These are phyloP conservation scores for Auricularia heimuer DNA, from an alignment of 768 basidiomycete species.

Conservation along the genomic window DNA sequence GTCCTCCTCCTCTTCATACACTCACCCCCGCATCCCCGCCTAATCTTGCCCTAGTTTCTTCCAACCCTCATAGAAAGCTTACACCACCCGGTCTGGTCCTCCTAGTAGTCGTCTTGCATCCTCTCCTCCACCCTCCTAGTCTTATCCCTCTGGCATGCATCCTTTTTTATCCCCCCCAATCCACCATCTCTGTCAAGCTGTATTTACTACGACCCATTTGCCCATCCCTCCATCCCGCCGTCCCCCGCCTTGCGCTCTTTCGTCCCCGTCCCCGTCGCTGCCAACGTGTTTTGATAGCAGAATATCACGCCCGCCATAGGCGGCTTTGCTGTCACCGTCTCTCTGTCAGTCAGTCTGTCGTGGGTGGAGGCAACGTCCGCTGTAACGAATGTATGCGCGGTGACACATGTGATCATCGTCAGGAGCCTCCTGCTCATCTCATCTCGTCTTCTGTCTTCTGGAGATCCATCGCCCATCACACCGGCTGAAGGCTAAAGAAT, in stretches of 20 bases:
- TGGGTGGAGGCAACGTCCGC: background rate
- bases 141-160: background rate
- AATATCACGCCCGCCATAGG: background rate
- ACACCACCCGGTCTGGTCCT: background rate
- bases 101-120: background rate
- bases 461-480: no score
- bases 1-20: background rate
- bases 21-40: background rate
- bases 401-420: no score
- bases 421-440: no score
- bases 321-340: background rate
- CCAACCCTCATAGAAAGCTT: background rate
- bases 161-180: background rate
- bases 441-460: no score
- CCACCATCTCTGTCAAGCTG: background rate
- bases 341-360: background rate
- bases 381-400: no score
- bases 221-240: background rate
- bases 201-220: background rate
- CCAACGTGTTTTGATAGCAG: background rate
- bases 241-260: background rate
- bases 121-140: background rate
- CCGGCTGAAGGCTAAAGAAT: no score
- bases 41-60: background rate
- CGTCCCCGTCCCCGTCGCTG: background rate